Evolutionary conservation across 2,329 filamentous ascomycete genomes (phyloP).

Genomic region (Talaromyces sp.): DNA sequence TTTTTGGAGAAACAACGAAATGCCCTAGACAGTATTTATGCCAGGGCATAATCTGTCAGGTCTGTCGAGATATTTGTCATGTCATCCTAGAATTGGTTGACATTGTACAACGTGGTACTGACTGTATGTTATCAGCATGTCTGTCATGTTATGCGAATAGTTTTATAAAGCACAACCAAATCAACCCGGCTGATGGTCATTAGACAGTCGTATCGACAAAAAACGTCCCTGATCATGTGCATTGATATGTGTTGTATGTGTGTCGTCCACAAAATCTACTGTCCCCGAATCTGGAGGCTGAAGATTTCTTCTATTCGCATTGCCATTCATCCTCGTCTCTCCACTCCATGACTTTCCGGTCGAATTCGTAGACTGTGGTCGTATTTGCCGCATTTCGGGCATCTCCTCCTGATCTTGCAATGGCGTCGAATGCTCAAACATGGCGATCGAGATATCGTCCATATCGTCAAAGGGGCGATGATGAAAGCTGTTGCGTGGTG

Average conservation of each 20-base stretch:
- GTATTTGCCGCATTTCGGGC: conserved; percentile 21
- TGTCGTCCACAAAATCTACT: conserved; percentile 8
- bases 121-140: background rate
- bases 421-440: conserved; percentile 36
- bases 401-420: conserved; percentile 19
- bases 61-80: background rate
- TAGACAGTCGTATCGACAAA: conserved; percentile 2
- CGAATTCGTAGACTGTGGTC: conserved; percentile 23
- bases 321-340: conserved; percentile 28
- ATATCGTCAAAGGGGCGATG: conserved; percentile 36
- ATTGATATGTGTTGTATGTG: background rate
- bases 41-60: background rate
- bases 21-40: background rate
- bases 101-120: background rate
- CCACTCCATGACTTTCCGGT: conserved; percentile 32
- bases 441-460: conserved; percentile 40
- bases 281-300: background rate
- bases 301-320: background rate
- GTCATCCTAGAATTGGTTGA: background rate
- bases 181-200: conserved; percentile 10
- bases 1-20: background rate
- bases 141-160: background rate
- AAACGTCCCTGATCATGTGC: background rate
- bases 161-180: background rate
- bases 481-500: conserved; percentile 19